A percentile compares a stretch with the other conserved stretches of the same genome.
phyloP scores from a whole-genome alignment of 768 basidiomycete species.

The Lactifluus rugatus region DNA sequence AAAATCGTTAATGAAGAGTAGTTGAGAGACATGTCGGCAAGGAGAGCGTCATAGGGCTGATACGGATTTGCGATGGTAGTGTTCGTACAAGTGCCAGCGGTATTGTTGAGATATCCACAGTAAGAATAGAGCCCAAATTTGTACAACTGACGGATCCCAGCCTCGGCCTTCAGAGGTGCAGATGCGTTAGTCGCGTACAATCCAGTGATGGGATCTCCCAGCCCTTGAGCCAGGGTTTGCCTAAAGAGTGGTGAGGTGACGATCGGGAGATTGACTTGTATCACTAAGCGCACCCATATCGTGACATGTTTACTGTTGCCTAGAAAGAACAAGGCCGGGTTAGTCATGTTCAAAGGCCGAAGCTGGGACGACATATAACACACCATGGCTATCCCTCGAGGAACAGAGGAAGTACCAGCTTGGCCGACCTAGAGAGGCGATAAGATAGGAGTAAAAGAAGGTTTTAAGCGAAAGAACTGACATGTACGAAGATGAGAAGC shows the following conservation, averaged over 20 bases:
- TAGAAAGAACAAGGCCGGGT: constrained; percentile 23
- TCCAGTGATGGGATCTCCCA: constrained; percentile 44
- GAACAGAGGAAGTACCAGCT: constrained; percentile 67
- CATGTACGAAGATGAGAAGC: constrained; percentile 75
- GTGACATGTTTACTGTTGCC: constrained; percentile 62
- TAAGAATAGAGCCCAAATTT: constrained; percentile 75
- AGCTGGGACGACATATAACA: constrained; percentile 19
- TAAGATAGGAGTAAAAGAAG: constrained; percentile 21
- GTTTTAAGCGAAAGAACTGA: constrained; percentile 29
- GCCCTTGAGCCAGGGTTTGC: constrained; percentile 31
- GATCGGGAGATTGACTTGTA: not conserved
- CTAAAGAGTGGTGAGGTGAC: constrained; percentile 28
- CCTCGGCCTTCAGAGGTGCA: constrained; percentile 43
- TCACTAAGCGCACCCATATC: constrained; percentile 47
- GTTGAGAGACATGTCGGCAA: constrained; percentile 57
- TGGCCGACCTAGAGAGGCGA: constrained; percentile 56
- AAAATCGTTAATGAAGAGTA: constrained; percentile 46
- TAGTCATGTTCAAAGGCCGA: constrained; percentile 16
- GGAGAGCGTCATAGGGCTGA: constrained; percentile 53
- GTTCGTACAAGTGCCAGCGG: constrained; percentile 56
- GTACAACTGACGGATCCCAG: constrained; percentile 63
- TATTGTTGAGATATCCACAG: constrained; percentile 58
- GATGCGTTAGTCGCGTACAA: constrained; percentile 61
- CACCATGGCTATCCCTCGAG: constrained; percentile 68
- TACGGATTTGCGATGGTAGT: constrained; percentile 49